These are phyloP conservation scores for Poa annua DNA, from an alignment of 176 grass and related monocot species.

Conservation along the genomic window DNA sequence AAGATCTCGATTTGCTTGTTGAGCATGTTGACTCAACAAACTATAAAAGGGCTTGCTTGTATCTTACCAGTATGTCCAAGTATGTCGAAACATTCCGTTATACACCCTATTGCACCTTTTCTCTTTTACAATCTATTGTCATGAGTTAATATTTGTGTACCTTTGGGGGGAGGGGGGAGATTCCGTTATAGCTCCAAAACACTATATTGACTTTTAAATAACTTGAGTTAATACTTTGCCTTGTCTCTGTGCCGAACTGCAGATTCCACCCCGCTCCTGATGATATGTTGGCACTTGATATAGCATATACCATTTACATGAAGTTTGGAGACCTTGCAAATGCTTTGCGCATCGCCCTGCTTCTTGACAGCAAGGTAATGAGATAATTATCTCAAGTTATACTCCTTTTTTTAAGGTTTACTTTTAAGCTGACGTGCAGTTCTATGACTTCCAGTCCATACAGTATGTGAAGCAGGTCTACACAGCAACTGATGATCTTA, in stretches of 20 bases:
- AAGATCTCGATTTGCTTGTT: conserved; percentile 96
- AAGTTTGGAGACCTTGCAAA: conserved; percentile 91
- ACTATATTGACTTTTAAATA: conserved; percentile 2
- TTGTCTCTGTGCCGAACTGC: conserved; percentile 36
- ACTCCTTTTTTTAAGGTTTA: conserved; percentile 17
- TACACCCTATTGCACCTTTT: background rate
- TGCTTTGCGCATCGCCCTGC: conserved; percentile 74
- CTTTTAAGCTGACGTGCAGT: conserved; percentile 23
- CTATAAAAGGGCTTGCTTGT: conserved; percentile 88
- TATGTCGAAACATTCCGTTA: conserved; percentile 37
- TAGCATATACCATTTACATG: conserved; percentile 88
- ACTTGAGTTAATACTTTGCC: conserved; percentile 20
- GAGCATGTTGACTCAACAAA: conserved; percentile 92
- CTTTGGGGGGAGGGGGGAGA: conserved; percentile 19
- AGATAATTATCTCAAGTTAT: background rate
- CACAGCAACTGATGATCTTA: conserved; percentile 72
- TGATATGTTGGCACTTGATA: conserved; percentile 88
- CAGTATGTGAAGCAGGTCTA: conserved; percentile 96
- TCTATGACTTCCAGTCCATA: conserved; percentile 38
- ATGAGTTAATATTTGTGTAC: background rate
- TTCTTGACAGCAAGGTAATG: conserved; percentile 80
- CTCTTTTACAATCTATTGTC: background rate
- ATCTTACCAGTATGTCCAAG: conserved; percentile 93
- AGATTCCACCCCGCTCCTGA: conserved; percentile 80
- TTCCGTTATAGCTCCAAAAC: background rate